Evolutionary conservation across 345 rosid genomes (phyloP), one percentile per base, ranked within the genome.

Genomic region (Rhizophora mangle): DNA sequence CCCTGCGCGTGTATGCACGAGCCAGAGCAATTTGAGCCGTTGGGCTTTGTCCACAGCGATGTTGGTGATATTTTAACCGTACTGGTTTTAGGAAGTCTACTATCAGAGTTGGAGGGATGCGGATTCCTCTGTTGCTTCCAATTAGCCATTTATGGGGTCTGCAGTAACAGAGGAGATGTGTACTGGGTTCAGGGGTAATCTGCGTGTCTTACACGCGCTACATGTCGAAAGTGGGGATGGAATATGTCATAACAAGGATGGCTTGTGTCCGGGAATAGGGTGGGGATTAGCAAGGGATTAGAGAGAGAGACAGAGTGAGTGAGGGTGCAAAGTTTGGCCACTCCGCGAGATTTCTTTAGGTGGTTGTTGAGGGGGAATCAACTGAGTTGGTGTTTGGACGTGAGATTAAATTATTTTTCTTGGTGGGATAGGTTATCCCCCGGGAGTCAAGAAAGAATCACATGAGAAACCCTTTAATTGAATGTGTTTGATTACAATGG

Each of bases 291-390:
- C 37, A 29, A 60, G n/a, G 43, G 57, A 73, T 73, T 53, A 53
- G 54, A 43, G 62, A 58, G 69, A 34, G 65, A 46, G 15, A n/a
- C n/a, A 8, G 9, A 1, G 10, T 1, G 37, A 1, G 37, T 1
- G 37, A 8, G 10, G 0, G 3, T 21, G 22, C 69, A 67, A 67
- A 63, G 72, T 72, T 67, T 67, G 63, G 65, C 34, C 51, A 52
- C 67, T 68, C 63, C 59, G 59, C 52, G 59, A 69, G 65, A 56
- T 69, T 69, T 62, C 53, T 69, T 55, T 22, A 34, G 59, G 26
- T 20, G 18, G 26, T 51, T 15, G n/a, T 49, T 57, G 69, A 64
- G 20, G 22, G 26, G 74, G 81, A 69, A 78, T 69, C 72, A 68
- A 49, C 18, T 54, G 59, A 65, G 52, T 29, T 68, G 37, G 70